Base-by-base conservation (phyloP, 23 red algal species). In the Agarophyton chilense region DNA sequence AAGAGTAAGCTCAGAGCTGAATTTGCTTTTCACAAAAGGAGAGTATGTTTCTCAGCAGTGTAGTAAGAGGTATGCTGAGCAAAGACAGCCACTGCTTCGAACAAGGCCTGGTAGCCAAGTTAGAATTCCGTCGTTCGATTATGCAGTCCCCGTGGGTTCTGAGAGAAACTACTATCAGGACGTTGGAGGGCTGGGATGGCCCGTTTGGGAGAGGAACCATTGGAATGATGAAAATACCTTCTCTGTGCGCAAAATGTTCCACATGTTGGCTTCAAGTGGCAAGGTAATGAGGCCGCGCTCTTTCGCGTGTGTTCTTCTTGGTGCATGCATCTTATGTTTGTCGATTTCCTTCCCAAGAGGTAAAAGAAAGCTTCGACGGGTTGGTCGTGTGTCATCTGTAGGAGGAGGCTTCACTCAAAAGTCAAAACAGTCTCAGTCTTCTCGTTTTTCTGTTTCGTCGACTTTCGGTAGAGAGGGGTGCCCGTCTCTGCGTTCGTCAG, bases 141-240 rank as follows among this genome's bases (percentile, higher is more conserved):
- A 35, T 33, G 77, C 77, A 56, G 35, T 42, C 6, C 24, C 51
- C 77, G 77, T 80, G 21, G 77, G 77, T 22, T 80, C 77, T 3
- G 77, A 80, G 29, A 80, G 54, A 24, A 58, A 80, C 35, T 80
- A 80, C 51, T 80, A 80, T 36, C 35, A 58, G 35, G 77, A 80
- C 21, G 39, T 42, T 42, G 77, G 77, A 50, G 4, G 22, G 25
- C 34, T 24, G 16, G 34, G 51, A 44, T 80, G 47, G 77, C 44
- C 46, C 56, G 22, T 8, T 9, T 58, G 77, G 54, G 50, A 58
- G 17, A 80, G 28, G 9, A 5, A 1, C 8, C 40, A 56, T 58
- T 36, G 77, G 77, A 80, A 80, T 24, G 68, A 47, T 47, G 24
- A 4, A 47, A 74, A 74, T 29, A 9, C 41, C 10, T 46, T 80